Base-by-base conservation (phyloP, 345 rosid genomes). In the Euclidium syriacum region DNA sequence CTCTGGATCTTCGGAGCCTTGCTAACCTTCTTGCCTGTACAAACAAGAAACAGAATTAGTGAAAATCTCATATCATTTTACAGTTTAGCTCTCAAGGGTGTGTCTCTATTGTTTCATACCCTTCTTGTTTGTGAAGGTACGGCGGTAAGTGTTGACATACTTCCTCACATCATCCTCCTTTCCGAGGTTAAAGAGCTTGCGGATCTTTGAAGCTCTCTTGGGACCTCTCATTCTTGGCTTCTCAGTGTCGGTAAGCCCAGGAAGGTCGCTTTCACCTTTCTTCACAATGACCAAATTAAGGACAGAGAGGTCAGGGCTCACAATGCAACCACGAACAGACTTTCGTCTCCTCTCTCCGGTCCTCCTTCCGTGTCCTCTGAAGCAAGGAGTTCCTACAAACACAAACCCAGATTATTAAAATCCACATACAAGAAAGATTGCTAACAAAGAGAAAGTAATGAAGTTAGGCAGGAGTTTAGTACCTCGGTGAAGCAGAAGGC, bases 201-300 rank as follows among this genome's bases (percentile, higher is more conserved):
- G 68, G 78, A 91, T 85, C 80, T 91, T 91, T 9, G 95, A 85
- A 22, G 95, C 95, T 64, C 98, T 85, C 81, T 91, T 91, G 52
- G 96, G 98, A 65, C 98, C 98, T 64, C 91, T 85, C 96, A 85
- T 87, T 52, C 96, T 85, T 23, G 98, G 96, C 74, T 84, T 85
- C 81, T 87, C 98, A 15, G 79, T 84, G 69, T 91, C 96, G 1
- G 96, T 91, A 52, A 88, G 78, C 23, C 98, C 98, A 20, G 98
- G 96, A 44, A 91, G 84, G 43, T 91, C 88, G 20, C 49, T 72
- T 19, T 82, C 98, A 70, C 96, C 96, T 75, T 91, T 87, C 81
- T 91, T 88, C 75, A 91, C 95, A 51, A 91, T 85, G 44, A 85
- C 86, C 78, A 88, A 73, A 81, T 88, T 88, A 75, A 91, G 73